A percentile compares a stretch with the other conserved stretches of the same genome.
Evolutionary conservation across 345 rosid genomes (phyloP).

Genomic region (Streptanthus diversifolius): DNA sequence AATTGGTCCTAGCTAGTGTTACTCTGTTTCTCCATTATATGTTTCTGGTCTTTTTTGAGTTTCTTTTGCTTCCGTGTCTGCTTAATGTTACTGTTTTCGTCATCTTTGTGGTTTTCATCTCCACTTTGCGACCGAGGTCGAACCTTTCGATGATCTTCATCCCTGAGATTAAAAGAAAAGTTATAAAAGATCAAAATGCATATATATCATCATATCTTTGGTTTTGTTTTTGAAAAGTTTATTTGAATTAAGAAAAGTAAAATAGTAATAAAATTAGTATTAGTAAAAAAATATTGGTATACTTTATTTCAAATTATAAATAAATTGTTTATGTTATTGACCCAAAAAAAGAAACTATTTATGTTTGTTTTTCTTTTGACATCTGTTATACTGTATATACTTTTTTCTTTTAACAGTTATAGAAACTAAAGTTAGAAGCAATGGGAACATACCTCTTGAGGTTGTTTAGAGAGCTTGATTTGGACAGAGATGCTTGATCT

Average conservation of each 20-base stretch:
- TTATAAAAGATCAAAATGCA: neutral
- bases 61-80: neutral
- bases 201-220: neutral
- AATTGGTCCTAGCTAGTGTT: neutral
- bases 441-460: constrained; percentile 5
- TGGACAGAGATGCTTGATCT: constrained; percentile 75
- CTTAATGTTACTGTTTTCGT: neutral
- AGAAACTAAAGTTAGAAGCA: neutral
- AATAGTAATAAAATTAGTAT: neutral
- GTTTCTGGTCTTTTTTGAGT: neutral
- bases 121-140: neutral
- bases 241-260: neutral
- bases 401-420: neutral
- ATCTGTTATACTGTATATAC: no score
- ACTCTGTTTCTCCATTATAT: neutral
- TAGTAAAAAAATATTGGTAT: neutral
- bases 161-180: neutral
- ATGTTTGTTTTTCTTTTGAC: neutral
- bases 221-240: neutral
- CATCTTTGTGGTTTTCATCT: neutral
- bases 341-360: no score
- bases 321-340: no score
- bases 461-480: constrained; percentile 64
- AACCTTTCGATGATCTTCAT: neutral
- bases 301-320: neutral